Evolutionary conservation across 2,329 filamentous ascomycete genomes (phyloP), one percentile per base, ranked within the genome.

Genomic region (Myriosclerotinia scirpicola): DNA sequence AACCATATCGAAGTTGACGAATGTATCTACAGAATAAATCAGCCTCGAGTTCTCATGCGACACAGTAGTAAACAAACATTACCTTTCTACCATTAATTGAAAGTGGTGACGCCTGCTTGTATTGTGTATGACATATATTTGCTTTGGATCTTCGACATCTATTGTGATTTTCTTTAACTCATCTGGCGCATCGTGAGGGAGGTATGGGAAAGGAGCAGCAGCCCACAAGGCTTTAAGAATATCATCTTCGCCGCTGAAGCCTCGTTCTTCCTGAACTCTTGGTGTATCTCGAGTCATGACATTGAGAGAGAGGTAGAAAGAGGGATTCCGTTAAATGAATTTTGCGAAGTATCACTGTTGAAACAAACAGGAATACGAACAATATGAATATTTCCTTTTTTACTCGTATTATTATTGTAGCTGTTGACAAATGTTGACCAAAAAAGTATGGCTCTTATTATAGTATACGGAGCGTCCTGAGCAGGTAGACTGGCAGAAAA

Each of bases 1-100:
- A 97, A 70, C 93, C 93, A 71, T 90, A 85, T 66, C 92, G 86
- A n/a, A 97, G 85, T 78, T 97, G 93, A 44, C 85, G 81, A 60
- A 93, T 87, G 75, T 91, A 96, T 73, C 91, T 94, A 70, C 34
- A n/a, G 26, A 66, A 67, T 46, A 42, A 71, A 38, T 54, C 20
- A 44, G 38, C 52, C 60, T 46, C 62, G 64, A 63, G 61, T 36
- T 67, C 42, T 20, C n/a, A 7, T 48, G 22, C 44, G 58, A 38
- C n/a, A 36, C 8, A 50, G 20, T 17, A 50, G 30, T n/a, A 50
- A 38, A 36, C 30, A 60, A 38, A 34, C n/a, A 30, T 67, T 60
- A 76, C 88, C 84, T 87, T 73, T 90, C 87, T 17, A 92, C 86
- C 20, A 92, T 78, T 4, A 85, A 78, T 75, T 92, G 89, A 69